Base-by-base conservation (phyloP, 108 stramenopile species). In the Mayamaea pseudoterrestris region DNA sequence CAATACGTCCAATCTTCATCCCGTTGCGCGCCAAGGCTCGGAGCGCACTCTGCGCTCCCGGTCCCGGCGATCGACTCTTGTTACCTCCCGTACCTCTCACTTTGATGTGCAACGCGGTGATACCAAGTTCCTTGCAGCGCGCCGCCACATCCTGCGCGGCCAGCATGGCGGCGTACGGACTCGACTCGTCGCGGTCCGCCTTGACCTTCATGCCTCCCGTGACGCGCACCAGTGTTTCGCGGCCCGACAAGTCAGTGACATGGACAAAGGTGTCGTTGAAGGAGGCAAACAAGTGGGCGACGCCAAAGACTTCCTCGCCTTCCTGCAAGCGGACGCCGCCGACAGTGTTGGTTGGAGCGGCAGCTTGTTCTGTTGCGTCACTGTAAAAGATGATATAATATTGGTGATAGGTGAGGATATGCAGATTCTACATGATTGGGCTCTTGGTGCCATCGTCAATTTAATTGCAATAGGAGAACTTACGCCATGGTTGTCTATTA, bases 261-360 rank as follows among this genome's bases (percentile, higher is more conserved):
- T 99, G 98, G 32, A 99, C 98, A 66, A 99, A 99, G 36, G 98
- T 99, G 64, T 99, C 98, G 73, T 99, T 99, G 89, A 99, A 98
- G 26, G 93, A 95, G 35, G 98, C 98, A 63, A 98, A 99, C 70
- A 99, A 88, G 89, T 99, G 98, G 27, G 97, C 97, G 23, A 99
- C 98, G 40, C 88, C 98, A 60, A 99, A 99, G 40, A 98, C 90
- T 59, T 94, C 77, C 70, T 99, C 98, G 45, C 94, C 95, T 54
- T 98, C 97, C 14, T 53, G 57, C 53, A 68, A 50, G 27, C 37
- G 35, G 50, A 71, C 59, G 55, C 70, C 70, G 30, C 70, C 70
- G 31, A 71, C 65, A 27, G 35, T 48, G 46, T 71, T 63, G 26
- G 52, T 46, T 34, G n/a, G n/a, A n/a, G n/a, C n/a, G n/a, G n/a